These are phyloP conservation scores for Paratinospora sagittata DNA, from an alignment of 164 flowering plant genomes.

Conservation along the genomic window DNA sequence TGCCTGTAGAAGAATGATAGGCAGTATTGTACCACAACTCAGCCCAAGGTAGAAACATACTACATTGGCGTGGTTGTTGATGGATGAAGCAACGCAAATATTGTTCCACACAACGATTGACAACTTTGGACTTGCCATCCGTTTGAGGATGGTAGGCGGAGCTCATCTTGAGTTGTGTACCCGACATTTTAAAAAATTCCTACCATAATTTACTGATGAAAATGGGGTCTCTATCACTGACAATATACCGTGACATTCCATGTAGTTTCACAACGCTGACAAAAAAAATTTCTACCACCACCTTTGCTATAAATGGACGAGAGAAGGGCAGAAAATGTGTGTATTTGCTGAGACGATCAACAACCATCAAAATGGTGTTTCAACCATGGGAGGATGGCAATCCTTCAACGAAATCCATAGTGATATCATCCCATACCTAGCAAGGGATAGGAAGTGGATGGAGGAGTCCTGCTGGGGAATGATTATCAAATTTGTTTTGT, in stretches of 20 bases:
- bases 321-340: background rate
- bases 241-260: slow-evolving; percentile 8
- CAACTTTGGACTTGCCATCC: slow-evolving; percentile 5
- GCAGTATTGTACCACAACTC: slow-evolving; percentile 15
- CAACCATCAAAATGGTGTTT: background rate
- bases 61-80: background rate
- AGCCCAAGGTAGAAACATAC: slow-evolving; percentile 2
- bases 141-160: slow-evolving; percentile 6
- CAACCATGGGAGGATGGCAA: background rate
- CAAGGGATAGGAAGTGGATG: slow-evolving; percentile 12
- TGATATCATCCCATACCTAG: slow-evolving; percentile 1
- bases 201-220: slow-evolving; percentile 8
- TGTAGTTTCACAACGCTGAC: background rate
- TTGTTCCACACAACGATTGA: background rate
- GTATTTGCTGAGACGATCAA: slow-evolving; percentile 3
- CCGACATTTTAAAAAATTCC: background rate
- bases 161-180: background rate
- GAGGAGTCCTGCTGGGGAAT: background rate
- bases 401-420: slow-evolving; percentile 12
- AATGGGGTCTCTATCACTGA: background rate
- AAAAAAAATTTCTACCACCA: background rate
- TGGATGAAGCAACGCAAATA: slow-evolving; percentile 5
- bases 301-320: background rate
- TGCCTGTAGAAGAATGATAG: too few species aligned
- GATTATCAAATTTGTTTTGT: background rate